A percentile compares a stretch with the other conserved stretches of the same genome.
These are phyloP conservation scores for Teunomyces kruisii DNA, from an alignment of 805 yeast species.

Conservation along the genomic window DNA sequence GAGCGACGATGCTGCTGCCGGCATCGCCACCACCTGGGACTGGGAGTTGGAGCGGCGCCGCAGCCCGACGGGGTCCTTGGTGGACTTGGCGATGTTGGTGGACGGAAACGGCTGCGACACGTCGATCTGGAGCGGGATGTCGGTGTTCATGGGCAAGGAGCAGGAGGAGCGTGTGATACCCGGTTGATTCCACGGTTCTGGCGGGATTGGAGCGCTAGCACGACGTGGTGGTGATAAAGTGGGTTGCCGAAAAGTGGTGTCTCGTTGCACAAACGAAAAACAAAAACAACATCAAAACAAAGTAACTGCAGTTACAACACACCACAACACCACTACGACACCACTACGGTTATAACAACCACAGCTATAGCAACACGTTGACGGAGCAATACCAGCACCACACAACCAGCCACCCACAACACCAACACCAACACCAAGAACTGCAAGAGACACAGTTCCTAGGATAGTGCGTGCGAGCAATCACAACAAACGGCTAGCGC, in stretches of 20 bases:
- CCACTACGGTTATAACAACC: too few relatives aligned
- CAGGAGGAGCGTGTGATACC: too few relatives aligned
- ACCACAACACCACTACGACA: too few relatives aligned
- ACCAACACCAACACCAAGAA: background rate
- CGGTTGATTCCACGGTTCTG: too few relatives aligned
- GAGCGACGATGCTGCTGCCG: constrained; percentile 12
- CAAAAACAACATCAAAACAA: background rate
- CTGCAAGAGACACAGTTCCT: background rate
- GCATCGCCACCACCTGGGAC: constrained; percentile 35
- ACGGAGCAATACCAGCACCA: too few relatives aligned
- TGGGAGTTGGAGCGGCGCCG: constrained; percentile 42
- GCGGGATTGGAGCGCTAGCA: background rate
- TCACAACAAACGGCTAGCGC: too few relatives aligned
- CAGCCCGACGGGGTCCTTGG: constrained; percentile 2
- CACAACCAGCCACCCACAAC: too few relatives aligned
- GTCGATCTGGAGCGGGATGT: constrained; percentile 25
- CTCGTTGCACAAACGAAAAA: background rate
- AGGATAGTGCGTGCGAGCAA: too few relatives aligned
- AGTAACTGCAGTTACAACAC: too few relatives aligned
- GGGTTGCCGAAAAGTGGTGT: background rate
- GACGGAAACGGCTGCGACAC: constrained; percentile 11
- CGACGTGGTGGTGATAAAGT: background rate
- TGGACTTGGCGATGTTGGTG: background rate
- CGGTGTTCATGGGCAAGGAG: constrained; percentile 13
- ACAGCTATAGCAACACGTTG: too few relatives aligned